phyloP scores from a whole-genome alignment of 2,329 filamentous ascomycete species.

The Periglandula ipomoeae region DNA sequence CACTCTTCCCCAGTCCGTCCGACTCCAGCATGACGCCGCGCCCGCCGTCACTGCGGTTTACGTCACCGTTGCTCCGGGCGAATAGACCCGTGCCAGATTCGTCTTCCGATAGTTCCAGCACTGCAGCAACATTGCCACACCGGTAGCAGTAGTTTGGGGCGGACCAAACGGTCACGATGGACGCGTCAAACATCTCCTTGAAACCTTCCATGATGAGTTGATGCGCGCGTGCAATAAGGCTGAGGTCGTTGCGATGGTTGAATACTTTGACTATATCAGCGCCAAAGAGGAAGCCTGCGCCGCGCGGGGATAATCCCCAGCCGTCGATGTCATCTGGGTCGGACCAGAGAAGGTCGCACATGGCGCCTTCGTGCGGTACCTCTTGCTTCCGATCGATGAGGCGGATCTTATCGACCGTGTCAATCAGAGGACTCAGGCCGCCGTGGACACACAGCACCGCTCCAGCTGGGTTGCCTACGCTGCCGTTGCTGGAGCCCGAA shows the following conservation, averaged over 20 bases:
- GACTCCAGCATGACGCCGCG: slow-evolving; percentile 40
- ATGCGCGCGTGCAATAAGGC: slow-evolving; percentile 85
- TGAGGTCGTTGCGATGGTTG: slow-evolving; percentile 89
- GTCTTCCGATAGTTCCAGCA: slow-evolving; percentile 87
- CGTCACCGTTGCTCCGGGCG: slow-evolving; percentile 62
- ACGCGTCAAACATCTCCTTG: slow-evolving; percentile 97
- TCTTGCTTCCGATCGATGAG: slow-evolving; percentile 95
- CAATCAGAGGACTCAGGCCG: slow-evolving; percentile 81
- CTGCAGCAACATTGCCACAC: slow-evolving; percentile 91
- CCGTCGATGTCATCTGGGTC: slow-evolving; percentile 97
- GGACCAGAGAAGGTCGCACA: slow-evolving; percentile 98
- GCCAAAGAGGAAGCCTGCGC: slow-evolving; percentile 91
- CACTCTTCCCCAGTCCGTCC: slow-evolving; percentile 38
- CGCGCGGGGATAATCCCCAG: slow-evolving; percentile 89
- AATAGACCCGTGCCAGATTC: slow-evolving; percentile 64
- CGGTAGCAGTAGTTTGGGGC: slow-evolving; percentile 96
- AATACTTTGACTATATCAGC: slow-evolving; percentile 93
- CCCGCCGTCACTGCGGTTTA: slow-evolving; percentile 45
- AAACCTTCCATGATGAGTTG: slow-evolving; percentile 99
- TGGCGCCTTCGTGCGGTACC: slow-evolving; percentile 94
- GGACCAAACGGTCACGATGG: slow-evolving; percentile 97
- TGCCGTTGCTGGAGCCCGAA: slow-evolving; percentile 56
- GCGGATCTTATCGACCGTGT: slow-evolving; percentile 91
- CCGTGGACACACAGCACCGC: slow-evolving; percentile 95
- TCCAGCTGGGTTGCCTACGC: slow-evolving; percentile 60